A percentile compares a stretch with the other conserved stretches of the same genome.
Conservation (phyloP, 164 flowering plant genomes). For the Protea cynaroides region DNA sequence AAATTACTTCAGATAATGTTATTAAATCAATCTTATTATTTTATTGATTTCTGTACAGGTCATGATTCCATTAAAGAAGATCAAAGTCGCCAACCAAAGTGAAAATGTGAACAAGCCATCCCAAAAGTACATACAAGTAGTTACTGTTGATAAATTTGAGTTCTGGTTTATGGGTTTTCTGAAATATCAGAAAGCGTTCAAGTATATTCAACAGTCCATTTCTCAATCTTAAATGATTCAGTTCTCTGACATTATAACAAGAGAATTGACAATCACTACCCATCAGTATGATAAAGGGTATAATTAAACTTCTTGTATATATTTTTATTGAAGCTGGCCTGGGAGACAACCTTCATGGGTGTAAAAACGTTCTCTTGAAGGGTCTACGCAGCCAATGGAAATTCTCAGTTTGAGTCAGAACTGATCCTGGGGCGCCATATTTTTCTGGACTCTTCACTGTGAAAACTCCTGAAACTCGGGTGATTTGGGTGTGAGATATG, state of each 20-base stretch:
- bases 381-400: no score
- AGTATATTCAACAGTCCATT: slow-evolving; percentile 28
- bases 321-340: no score
- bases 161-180: slow-evolving; percentile 61
- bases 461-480: no score
- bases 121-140: slow-evolving; percentile 42
- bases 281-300: no score
- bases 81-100: slow-evolving; percentile 24
- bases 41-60: slow-evolving; percentile 25
- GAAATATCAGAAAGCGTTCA: slow-evolving; percentile 35
- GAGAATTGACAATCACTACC: no score
- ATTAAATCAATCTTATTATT: neutral
- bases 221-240: slow-evolving; percentile 5
- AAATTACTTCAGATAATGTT: neutral
- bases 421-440: no score
- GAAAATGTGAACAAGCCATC: slow-evolving; percentile 32
- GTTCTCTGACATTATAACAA: neutral
- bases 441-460: no score
- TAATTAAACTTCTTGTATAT: no score
- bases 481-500: no score
- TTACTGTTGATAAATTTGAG: slow-evolving; percentile 38
- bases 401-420: no score
- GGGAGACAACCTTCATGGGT: no score
- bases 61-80: slow-evolving; percentile 34
- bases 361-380: no score